phyloP scores from a whole-genome alignment of 83 land plant species.

The Picea abies region DNA sequence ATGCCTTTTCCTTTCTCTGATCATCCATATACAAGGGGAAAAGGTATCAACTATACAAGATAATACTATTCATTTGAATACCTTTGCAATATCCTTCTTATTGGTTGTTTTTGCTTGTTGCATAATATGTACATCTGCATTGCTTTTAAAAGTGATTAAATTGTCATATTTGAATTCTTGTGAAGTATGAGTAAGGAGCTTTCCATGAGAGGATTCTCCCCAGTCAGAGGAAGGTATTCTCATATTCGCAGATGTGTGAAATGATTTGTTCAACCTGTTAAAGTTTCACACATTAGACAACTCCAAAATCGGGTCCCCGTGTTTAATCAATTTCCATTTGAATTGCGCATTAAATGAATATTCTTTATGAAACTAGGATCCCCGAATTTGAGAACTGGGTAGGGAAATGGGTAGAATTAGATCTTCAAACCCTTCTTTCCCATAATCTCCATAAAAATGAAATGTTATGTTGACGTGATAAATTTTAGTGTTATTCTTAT shows the following conservation, averaged over 20 bases:
- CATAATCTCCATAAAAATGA: conserved; percentile 52
- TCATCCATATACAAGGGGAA: conserved; percentile 40
- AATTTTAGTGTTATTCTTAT: conserved; percentile 72
- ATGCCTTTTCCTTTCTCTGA: conserved; percentile 35
- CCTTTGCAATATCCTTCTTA: conserved; percentile 20
- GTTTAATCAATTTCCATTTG: conserved; percentile 30
- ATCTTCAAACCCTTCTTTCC: conserved; percentile 46
- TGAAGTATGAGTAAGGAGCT: conserved; percentile 31
- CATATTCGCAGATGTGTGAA: conserved; percentile 36
- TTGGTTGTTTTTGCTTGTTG: conserved; percentile 32
- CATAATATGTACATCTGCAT: conserved; percentile 32
- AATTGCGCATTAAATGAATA: conserved; percentile 37
- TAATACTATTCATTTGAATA: conserved; percentile 17
- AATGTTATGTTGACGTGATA: conserved; percentile 70
- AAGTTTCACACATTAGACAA: conserved; percentile 23
- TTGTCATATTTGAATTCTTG: conserved; percentile 39
- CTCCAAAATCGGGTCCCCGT: conserved; percentile 11
- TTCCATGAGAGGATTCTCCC: conserved; percentile 70
- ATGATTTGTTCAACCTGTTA: conserved; percentile 47
- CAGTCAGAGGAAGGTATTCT: conserved; percentile 40
- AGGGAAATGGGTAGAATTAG: conserved; percentile 70
- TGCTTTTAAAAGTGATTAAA: conserved; percentile 34
- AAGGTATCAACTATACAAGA: conserved; percentile 17
- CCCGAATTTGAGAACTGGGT: conserved; percentile 62
- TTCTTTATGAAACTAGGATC: conserved; percentile 76